A percentile compares a stretch with the other conserved stretches of the same genome.
These are phyloP conservation scores for Yamadazyma nakazawae DNA, from an alignment of 805 yeast species.

Conservation along the genomic window DNA sequence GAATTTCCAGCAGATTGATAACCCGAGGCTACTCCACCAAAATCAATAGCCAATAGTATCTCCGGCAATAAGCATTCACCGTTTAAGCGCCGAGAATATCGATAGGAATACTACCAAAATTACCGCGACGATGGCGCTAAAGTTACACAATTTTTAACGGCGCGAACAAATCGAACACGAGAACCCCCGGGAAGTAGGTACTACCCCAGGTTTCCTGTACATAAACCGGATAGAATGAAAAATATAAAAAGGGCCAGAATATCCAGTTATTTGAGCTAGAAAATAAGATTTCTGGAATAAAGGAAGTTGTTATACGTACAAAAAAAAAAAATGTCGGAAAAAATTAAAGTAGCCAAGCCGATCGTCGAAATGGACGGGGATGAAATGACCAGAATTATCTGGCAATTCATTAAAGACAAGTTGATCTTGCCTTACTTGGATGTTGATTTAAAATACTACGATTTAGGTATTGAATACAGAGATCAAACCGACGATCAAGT, in stretches of 20 bases:
- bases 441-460: constrained; percentile 87
- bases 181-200: neutral
- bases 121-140: neutral
- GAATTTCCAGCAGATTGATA: no score
- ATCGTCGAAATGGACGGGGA: constrained; percentile 98
- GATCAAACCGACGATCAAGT: constrained; percentile 87
- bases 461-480: constrained; percentile 80
- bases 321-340: constrained; percentile 22
- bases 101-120: neutral
- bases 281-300: neutral
- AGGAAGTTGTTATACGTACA: neutral
- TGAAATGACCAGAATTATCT: constrained; percentile 95
- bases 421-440: constrained; percentile 82
- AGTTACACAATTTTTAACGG: neutral
- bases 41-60: no score
- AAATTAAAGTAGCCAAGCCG: constrained; percentile 81
- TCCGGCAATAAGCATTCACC: no score
- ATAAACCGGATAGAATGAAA: constrained; percentile 5
- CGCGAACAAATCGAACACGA: neutral
- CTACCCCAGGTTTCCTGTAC: constrained; percentile 5
- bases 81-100: neutral
- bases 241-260: constrained; percentile 1
- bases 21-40: no score
- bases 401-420: constrained; percentile 86
- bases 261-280: constrained; percentile 1